Percentiles rank a stretch among this genome's conserved stretches.
Evolutionary conservation across 768 basidiomycete species (phyloP).

Genomic region (Lactifluus piperatus): DNA sequence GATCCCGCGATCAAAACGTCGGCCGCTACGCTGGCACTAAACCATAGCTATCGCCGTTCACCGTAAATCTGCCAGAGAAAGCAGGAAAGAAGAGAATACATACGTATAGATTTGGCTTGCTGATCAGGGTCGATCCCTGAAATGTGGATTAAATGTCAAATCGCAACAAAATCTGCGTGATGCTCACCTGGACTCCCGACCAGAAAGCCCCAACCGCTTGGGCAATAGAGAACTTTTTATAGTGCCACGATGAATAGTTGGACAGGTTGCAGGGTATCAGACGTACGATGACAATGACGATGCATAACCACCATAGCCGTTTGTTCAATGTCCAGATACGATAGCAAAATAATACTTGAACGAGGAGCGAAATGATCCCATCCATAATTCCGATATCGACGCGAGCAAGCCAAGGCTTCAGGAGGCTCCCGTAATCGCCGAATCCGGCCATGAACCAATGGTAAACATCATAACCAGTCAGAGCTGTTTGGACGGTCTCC

Average conservation of each 20-base stretch:
- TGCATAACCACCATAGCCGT: conserved; percentile 2
- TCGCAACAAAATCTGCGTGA: not conserved
- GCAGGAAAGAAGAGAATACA: not conserved
- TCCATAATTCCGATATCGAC: conserved; percentile 4
- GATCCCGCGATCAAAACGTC: conserved; percentile 8
- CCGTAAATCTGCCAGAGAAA: not conserved
- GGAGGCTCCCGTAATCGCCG: not conserved
- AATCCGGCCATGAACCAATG: conserved; percentile 14
- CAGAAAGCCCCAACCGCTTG: not conserved
- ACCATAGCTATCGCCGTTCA: conserved; percentile 3
- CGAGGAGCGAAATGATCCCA: conserved; percentile 3
- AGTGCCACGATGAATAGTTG: not conserved
- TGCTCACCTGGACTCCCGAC: not conserved
- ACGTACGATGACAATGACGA: not conserved
- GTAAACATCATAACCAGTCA: conserved; percentile 7
- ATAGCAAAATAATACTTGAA: conserved; percentile 10
- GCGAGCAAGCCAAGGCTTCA: not conserved
- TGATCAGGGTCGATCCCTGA: not conserved
- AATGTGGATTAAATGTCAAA: not conserved
- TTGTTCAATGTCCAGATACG: conserved; percentile 10
- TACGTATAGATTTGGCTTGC: conserved; percentile 1
- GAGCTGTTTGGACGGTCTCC: conserved; percentile 5
- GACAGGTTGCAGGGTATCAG: too few relatives aligned
- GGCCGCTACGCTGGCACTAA: not conserved
- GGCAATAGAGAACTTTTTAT: not conserved